Conservation (phyloP, 2,329 filamentous ascomycete species). For the Diaporthe sp. region DNA sequence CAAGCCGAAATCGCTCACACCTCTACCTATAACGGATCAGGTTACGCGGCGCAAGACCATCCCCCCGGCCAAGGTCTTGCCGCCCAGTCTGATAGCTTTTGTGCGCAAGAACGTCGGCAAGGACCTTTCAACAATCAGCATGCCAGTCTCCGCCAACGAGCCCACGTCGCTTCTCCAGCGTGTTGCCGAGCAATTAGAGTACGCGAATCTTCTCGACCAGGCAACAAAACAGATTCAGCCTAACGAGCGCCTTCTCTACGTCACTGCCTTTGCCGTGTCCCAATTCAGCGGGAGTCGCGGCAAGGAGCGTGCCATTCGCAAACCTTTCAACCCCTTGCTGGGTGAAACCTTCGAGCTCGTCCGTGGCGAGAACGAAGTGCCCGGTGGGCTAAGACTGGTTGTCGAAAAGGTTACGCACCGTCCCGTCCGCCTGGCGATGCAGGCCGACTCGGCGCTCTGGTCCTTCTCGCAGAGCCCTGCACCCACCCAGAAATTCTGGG, state of each 20-base stretch:
- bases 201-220: slow-evolving; percentile 85
- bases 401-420: slow-evolving; percentile 96
- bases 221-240: slow-evolving; percentile 74
- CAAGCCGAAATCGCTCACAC: slow-evolving; percentile 81
- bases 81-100: slow-evolving; percentile 93
- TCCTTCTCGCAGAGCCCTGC: slow-evolving; percentile 88
- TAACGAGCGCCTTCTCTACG: slow-evolving; percentile 82
- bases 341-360: slow-evolving; percentile 97
- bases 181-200: slow-evolving; percentile 91
- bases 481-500: slow-evolving; percentile 98
- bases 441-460: slow-evolving; percentile 90
- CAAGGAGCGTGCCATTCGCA: slow-evolving; percentile 92
- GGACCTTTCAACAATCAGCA: slow-evolving; percentile 94
- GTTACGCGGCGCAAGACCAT: slow-evolving; percentile 80
- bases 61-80: slow-evolving; percentile 79
- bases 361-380: slow-evolving; percentile 80
- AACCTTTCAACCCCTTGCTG: slow-evolving; percentile 97
- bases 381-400: slow-evolving; percentile 87
- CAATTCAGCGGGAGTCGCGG: slow-evolving; percentile 85
- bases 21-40: slow-evolving; percentile 78
- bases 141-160: slow-evolving; percentile 98
- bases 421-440: slow-evolving; percentile 91
- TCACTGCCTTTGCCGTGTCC: slow-evolving; percentile 92
- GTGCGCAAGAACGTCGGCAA: slow-evolving; percentile 98
- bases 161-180: slow-evolving; percentile 90